These are phyloP conservation scores for Lablab purpureus DNA, from an alignment of 306 rosid genomes.

Conservation along the genomic window DNA sequence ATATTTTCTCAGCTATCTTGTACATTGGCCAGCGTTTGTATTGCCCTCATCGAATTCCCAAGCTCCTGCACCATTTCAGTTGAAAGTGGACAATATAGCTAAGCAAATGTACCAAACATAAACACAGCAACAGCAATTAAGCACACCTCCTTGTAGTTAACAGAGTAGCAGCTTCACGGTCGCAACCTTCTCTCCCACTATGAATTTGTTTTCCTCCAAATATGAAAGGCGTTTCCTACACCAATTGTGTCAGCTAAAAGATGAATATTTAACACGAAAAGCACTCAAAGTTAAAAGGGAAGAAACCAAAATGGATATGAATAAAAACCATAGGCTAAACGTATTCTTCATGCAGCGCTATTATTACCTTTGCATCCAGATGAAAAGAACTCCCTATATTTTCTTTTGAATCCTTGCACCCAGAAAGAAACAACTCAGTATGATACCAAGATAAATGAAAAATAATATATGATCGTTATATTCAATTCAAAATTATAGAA, in stretches of 20 bases:
- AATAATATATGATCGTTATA: conserved; percentile 24
- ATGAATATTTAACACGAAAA: conserved; percentile 39
- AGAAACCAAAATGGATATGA: not conserved
- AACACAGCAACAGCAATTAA: conserved; percentile 7
- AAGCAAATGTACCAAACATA: conserved; percentile 24
- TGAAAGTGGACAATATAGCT: conserved; percentile 9
- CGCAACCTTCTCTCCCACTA: conserved; percentile 53
- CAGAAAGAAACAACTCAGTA: conserved; percentile 62
- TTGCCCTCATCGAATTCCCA: conserved; percentile 66
- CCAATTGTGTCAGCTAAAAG: conserved; percentile 48
- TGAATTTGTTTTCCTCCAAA: conserved; percentile 64
- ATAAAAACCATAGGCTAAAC: conserved; percentile 21
- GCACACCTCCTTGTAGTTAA: conserved; percentile 63
- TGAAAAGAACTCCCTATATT: conserved; percentile 69
- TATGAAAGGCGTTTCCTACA: conserved; percentile 62
- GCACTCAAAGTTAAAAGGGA: not conserved
- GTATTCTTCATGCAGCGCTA: conserved; percentile 21
- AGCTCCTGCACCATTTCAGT: conserved; percentile 63
- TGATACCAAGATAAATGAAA: conserved; percentile 23
- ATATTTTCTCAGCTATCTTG: conserved; percentile 36
- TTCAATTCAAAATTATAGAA: conserved; percentile 47
- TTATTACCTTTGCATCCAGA: conserved; percentile 65
- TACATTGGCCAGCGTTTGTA: conserved; percentile 28
- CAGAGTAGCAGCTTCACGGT: conserved; percentile 46
- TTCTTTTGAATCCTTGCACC: conserved; percentile 93